These are phyloP conservation scores for Klebsormidium nitens DNA, from an alignment of 139 green algal genomes.

Conservation along the genomic window DNA sequence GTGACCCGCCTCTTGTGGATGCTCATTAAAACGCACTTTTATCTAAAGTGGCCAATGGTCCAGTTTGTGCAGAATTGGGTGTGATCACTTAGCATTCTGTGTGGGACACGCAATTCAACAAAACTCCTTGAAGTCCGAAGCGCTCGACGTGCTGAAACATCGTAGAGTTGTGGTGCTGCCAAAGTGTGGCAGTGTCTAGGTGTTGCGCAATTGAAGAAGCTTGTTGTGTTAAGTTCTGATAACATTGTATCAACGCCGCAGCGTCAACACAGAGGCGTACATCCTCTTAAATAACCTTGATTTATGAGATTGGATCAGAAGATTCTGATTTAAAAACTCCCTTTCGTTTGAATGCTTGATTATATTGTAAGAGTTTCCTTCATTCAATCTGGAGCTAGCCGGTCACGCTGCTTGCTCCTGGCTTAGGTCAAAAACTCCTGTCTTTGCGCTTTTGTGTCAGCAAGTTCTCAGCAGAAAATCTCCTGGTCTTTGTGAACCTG, in stretches of 20 bases:
- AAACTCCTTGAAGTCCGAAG: background rate
- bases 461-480: background rate
- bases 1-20: background rate
- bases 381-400: background rate
- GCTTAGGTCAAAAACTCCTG: background rate
- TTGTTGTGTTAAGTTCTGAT: too few species aligned
- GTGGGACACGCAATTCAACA: background rate
- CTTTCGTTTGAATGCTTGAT: background rate
- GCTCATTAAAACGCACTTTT: background rate
- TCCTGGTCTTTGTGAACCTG: background rate
- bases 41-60: too few species aligned
- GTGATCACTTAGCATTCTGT: background rate
- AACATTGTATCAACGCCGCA: too few species aligned
- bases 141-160: background rate
- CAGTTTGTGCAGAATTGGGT: background rate
- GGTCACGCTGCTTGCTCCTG: background rate
- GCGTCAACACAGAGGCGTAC: too few species aligned
- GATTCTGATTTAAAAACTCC: background rate
- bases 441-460: conserved; percentile 2
- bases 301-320: background rate
- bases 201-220: too few species aligned
- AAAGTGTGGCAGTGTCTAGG: too few species aligned
- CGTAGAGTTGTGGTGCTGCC: conserved; percentile 6
- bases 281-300: too few species aligned
- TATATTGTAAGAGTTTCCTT: background rate